phyloP scores from a whole-genome alignment of 2,329 filamentous ascomycete genomes.

The Trichoderma sp. region DNA sequence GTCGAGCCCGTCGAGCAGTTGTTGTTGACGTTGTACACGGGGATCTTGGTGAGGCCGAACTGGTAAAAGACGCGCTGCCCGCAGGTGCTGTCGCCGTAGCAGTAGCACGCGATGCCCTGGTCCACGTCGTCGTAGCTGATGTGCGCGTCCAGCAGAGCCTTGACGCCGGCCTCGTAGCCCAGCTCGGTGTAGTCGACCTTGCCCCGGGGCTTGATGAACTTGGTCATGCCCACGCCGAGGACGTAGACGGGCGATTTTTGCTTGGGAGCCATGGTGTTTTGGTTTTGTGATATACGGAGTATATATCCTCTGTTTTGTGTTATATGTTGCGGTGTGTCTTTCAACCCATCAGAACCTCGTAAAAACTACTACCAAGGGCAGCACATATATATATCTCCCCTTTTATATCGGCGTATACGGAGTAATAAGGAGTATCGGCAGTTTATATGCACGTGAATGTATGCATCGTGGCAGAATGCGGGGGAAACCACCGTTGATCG shows the following conservation, averaged over 20 bases:
- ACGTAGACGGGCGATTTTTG: slow-evolving; percentile 70
- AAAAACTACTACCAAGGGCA: background rate
- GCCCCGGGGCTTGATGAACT: slow-evolving; percentile 95
- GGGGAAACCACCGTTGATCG: background rate
- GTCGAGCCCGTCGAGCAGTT: slow-evolving; percentile 97
- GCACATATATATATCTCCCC: background rate
- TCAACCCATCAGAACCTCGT: background rate
- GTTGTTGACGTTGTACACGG: slow-evolving; percentile 98
- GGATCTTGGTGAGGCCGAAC: slow-evolving; percentile 95
- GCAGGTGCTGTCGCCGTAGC: slow-evolving; percentile 93
- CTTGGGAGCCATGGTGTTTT: slow-evolving; percentile 48
- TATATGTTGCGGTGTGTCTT: background rate
- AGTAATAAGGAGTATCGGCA: background rate
- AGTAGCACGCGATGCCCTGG: slow-evolving; percentile 95
- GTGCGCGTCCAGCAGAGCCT: slow-evolving; percentile 81
- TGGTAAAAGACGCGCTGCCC: slow-evolving; percentile 98
- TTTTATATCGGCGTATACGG: background rate
- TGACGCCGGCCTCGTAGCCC: slow-evolving; percentile 88
- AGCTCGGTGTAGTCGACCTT: slow-evolving; percentile 95
- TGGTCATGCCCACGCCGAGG: slow-evolving; percentile 97
- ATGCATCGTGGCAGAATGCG: slow-evolving; percentile 1
- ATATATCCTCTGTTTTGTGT: background rate
- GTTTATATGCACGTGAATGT: background rate
- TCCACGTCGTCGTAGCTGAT: slow-evolving; percentile 98
- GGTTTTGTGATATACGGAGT: background rate